Conservation (phyloP, 2,329 filamentous ascomycete species). For the Fusarium veterinarium region DNA sequence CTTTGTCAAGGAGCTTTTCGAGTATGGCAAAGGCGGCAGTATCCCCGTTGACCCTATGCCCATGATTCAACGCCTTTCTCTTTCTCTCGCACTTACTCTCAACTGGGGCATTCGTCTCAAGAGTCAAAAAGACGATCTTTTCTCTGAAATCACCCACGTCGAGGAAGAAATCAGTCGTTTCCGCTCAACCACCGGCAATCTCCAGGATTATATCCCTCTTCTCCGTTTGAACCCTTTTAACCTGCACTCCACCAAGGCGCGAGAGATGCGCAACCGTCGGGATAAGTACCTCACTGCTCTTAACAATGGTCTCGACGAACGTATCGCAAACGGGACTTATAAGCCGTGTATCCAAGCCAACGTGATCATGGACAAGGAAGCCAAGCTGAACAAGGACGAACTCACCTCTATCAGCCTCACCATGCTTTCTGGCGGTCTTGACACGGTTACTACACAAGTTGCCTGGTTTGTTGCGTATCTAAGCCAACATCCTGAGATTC, state of each 20-base stretch:
- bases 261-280: constrained; percentile 68
- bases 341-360: constrained; percentile 76
- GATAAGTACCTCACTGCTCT: constrained; percentile 69
- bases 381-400: constrained; percentile 70
- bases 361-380: constrained; percentile 72
- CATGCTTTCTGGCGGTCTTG: constrained; percentile 75
- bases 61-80: constrained; percentile 72
- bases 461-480: constrained; percentile 73
- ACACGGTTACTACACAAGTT: constrained; percentile 74
- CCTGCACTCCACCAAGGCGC: constrained; percentile 66
- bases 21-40: constrained; percentile 66
- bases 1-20: constrained; percentile 70
- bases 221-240: constrained; percentile 71
- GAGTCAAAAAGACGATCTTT: constrained; percentile 68
- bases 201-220: constrained; percentile 71
- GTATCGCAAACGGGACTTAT: constrained; percentile 70
- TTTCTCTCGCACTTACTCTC: constrained; percentile 71
- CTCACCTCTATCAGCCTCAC: constrained; percentile 74
- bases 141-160: constrained; percentile 71
- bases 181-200: constrained; percentile 68
- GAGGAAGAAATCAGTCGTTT: constrained; percentile 71
- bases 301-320: constrained; percentile 68
- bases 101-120: constrained; percentile 74
- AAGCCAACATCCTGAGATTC: constrained; percentile 69
- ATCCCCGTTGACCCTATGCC: constrained; percentile 72